Evolutionary conservation across 371 early-diverging fungal species (phyloP), one percentile per base, ranked within the genome.

Genomic region (Choanephora cucurbitarum): DNA sequence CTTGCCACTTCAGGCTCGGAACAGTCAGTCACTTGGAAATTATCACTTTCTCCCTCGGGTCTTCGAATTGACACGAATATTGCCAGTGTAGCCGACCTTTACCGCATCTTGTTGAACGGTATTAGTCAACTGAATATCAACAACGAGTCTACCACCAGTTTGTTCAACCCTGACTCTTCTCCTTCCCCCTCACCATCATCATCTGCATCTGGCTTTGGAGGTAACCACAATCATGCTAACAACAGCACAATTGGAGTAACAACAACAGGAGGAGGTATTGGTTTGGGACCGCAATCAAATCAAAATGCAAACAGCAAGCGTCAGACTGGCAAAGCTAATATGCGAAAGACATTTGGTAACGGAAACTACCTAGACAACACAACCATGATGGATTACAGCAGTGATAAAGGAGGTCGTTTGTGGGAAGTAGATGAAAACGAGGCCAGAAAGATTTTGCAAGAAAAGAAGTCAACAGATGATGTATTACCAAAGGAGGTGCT

Each of bases 51-150:
- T 14, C 73, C 73, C 8, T 70, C 75, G 11, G 75, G 79, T 6
- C 52, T 73, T 34, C 69, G 75, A 17, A 71, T 78, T 47, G 75
- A 78, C 57, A 78, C 79, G 8, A 75, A 78, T 43, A 72, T 78
- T 43, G 72, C 73, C 2, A 73, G 73, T 51, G 73, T 75, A 1
- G 66, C 69, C 9, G 79, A 75, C 23, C 55, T 78, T 19, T 75
- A 75, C 44, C 67, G 64, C 18, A 73, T 75, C 39, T 46, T 77
- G 13, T 33, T 78, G 19, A 72, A 74, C 31, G 75, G 78, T 28
- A 78, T 74, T 24, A 69, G 66, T 43, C 75, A 72, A 28, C 58
- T 74, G 34, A 74, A 74, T 40, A 72, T 75, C 52, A 77, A 70
- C 47, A 69, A 55, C 5, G 75, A 74, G 15, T 52, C 71, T 0